Conservation (phyloP, 2,329 filamentous ascomycete genomes). For the Talaromyces albobiverticillius region DNA sequence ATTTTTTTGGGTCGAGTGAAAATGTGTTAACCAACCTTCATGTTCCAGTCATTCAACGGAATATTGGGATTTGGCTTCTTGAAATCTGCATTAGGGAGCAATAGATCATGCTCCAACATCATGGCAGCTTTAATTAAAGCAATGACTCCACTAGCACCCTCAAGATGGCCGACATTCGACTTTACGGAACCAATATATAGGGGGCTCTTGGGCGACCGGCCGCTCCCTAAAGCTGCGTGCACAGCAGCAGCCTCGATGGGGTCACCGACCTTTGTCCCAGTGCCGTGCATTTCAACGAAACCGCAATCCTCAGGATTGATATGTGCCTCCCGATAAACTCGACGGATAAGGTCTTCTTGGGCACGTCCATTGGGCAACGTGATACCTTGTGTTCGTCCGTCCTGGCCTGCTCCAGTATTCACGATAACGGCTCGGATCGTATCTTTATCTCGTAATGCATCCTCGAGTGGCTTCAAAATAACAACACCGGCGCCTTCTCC, state of each 20-base stretch:
- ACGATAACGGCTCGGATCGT: slow-evolving; percentile 34
- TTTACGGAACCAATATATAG: slow-evolving; percentile 26
- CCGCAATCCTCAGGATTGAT: slow-evolving; percentile 10
- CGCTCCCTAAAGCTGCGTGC: slow-evolving; percentile 9
- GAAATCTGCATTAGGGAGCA: slow-evolving; percentile 25
- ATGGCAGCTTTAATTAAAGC: slow-evolving; percentile 20
- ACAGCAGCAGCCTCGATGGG: slow-evolving; percentile 44
- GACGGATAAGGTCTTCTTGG: slow-evolving; percentile 29
- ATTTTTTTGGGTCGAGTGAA: not conserved
- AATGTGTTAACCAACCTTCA: slow-evolving; percentile 8
- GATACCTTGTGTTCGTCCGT: slow-evolving; percentile 50
- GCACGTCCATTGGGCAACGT: slow-evolving; percentile 51
- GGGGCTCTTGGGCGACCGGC: slow-evolving; percentile 1
- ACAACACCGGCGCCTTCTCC: slow-evolving; percentile 45
- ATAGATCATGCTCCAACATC: slow-evolving; percentile 21
- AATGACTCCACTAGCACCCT: slow-evolving; percentile 22
- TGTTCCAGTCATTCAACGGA: slow-evolving; percentile 12
- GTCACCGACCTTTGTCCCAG: slow-evolving; percentile 28
- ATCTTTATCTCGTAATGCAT: slow-evolving; percentile 46
- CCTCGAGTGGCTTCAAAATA: slow-evolving; percentile 43
- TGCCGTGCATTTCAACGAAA: slow-evolving; percentile 20
- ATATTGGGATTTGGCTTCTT: slow-evolving; percentile 20
- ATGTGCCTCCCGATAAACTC: slow-evolving; percentile 7
- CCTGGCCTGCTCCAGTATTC: slow-evolving; percentile 27
- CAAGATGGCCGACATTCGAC: slow-evolving; percentile 22